A percentile compares a stretch with the other conserved stretches of the same genome.
Conservation (phyloP, 1,139 yeast genomes). For the Lodderomyces elongisporus region DNA sequence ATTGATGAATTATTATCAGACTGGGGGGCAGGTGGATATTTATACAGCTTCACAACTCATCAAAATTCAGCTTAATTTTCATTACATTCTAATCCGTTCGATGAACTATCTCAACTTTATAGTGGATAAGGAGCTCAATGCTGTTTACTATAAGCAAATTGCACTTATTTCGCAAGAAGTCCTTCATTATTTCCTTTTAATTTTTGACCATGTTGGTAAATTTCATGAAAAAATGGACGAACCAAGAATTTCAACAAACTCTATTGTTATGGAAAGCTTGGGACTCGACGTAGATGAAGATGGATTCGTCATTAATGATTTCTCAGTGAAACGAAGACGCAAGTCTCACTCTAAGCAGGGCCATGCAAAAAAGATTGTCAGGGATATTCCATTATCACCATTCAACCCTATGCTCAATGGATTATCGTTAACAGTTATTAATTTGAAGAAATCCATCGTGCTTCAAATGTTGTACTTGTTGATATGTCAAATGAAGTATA, state of each 20-base stretch:
- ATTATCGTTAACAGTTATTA: slow-evolving; percentile 41
- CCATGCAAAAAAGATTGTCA: slow-evolving; percentile 13
- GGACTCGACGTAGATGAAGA: slow-evolving; percentile 41
- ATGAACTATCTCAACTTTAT: slow-evolving; percentile 45
- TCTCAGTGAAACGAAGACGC: slow-evolving; percentile 35
- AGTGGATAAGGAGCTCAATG: slow-evolving; percentile 41
- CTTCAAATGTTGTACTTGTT: slow-evolving; percentile 43
- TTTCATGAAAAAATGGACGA: slow-evolving; percentile 15
- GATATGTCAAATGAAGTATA: slow-evolving; percentile 36
- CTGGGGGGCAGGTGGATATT: slow-evolving; percentile 41
- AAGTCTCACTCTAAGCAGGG: slow-evolving; percentile 14
- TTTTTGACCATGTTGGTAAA: slow-evolving; percentile 32
- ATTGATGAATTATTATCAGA: slow-evolving; percentile 23
- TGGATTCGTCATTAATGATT: slow-evolving; percentile 46
- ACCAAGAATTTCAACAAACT: slow-evolving; percentile 19
- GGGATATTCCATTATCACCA: slow-evolving; percentile 37
- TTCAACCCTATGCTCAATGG: slow-evolving; percentile 43
- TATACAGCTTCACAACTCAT: slow-evolving; percentile 39
- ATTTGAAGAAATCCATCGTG: slow-evolving; percentile 40
- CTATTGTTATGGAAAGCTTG: slow-evolving; percentile 27
- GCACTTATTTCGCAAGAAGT: slow-evolving; percentile 37
- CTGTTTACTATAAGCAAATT: slow-evolving; percentile 32
- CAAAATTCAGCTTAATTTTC: slow-evolving; percentile 42
- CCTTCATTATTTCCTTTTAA: slow-evolving; percentile 33
- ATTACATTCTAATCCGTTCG: slow-evolving; percentile 39